Base-by-base conservation (phyloP, 2,329 filamentous ascomycete species). In the Talaromyces sp. region DNA sequence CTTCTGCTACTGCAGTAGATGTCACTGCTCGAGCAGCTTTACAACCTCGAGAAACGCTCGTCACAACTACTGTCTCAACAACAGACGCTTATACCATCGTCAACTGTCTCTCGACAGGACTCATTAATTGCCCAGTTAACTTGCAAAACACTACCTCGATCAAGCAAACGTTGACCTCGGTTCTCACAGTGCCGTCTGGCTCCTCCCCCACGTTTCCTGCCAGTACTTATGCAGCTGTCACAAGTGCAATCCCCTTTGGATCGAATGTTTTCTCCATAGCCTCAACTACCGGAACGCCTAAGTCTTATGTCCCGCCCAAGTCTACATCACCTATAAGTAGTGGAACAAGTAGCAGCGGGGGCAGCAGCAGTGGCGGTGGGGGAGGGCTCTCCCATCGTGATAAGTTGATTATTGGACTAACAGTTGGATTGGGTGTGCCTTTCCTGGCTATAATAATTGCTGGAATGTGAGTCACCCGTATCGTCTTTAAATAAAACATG, bases 71-170 rank as follows among this genome's bases (percentile, higher is more conserved):
- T 0, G 70, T 78, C 1, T 77, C 68, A 3, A 77, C 75, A 0
- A 68, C 71, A 5, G 70, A 77, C 2, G 79, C 75, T 0, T 80
- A 80, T 55, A 79, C 75, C 0, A 81, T 76, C n/a, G 68, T 78
- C 0, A 70, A 68, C 9, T 86, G 83, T 66, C 35, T 69, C 17
- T 76, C 77, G 0, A 66, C 73, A 0, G 78, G 75, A 0, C 59
- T 82, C 0, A 64, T 78, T 32, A 78, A 81, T 64, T 86, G 84
- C 62, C 83, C 84, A 0, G 76, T 69, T 0, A 82, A 81, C 0
- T 71, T 80, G 14, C 82, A 84, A 65, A 77, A 68, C 14, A 80
- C 81, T 1, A 74, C 69, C 0, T 27, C 55, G 6, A 29, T 32
- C 24, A 14, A 52, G 31, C 24, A 55, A 2, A 79, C 74, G 0